Base-by-base conservation (phyloP, 2,329 filamentous ascomycete genomes). In the Didymella pinodella region DNA sequence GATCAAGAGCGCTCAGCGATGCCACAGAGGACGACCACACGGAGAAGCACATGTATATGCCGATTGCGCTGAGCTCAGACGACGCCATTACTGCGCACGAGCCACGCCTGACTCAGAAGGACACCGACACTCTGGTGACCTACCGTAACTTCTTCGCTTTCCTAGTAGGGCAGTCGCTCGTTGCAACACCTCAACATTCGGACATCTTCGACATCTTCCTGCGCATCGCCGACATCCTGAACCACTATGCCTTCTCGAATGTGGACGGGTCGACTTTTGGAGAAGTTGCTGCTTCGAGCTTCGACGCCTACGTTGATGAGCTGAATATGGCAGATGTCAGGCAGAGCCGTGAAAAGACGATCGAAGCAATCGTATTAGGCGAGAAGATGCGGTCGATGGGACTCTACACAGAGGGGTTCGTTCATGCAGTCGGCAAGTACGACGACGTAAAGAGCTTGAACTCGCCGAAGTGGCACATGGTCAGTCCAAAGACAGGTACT, bases 351-450 rank as follows among this genome's bases (percentile, higher is more conserved):
- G 92, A 97, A 72, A 96, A 95, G 82, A 97, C 91, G 0, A 83
- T 98, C 25, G 92, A 98, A 77, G 91, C 89, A 0, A 84, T 98
- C 46, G 85, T 98, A n/a, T 82, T 99, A 11, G 93, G 91, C 55
- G 94, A 99, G 78, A 86, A 86, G 36, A 91, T 98, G 88, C 88
- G 89, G 57, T 96, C 86, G 47, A 86, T 89, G 69, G 84, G 88
- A 7, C 84, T 99, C 2, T 98, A 96, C 78, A 92, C 91, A 58
- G 93, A 97, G 76, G 92, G 92, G 0, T 98, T 97, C 71, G 88
- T 93, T 5, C 95, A 98, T 75, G 92, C 89, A 0, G 92, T 91
- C 10, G 95, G 94, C 48, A 96, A 95, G 77, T 92, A 85, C 63
- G 83, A 94, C 59, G 85, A 91, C 20, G 84, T 92, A 31, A 86